Evolutionary conservation across 352 stramenopile genomes (phyloP).

Genomic region (Pythium sp.): DNA sequence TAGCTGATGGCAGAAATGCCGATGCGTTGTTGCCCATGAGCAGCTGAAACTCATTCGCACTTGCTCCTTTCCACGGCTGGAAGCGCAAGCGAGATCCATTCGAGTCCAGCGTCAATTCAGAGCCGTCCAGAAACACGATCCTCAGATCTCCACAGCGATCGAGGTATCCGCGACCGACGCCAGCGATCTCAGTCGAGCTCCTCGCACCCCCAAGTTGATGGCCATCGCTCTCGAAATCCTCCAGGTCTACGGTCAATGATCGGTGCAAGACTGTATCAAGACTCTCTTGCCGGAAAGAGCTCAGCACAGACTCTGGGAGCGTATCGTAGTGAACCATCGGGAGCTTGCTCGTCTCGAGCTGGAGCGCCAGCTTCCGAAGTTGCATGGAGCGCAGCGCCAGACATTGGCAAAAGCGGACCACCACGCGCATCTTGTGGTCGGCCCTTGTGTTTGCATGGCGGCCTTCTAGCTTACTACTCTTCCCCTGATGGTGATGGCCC

Average conservation of each 20-base stretch:
- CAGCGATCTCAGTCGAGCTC: constrained; percentile 29
- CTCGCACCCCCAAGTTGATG: constrained; percentile 4
- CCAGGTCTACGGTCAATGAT: constrained; percentile 10
- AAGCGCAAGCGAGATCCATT: constrained; percentile 47
- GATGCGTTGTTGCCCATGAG: constrained; percentile 30
- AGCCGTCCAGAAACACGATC: constrained; percentile 47
- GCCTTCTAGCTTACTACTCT: neutral
- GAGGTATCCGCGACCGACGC: constrained; percentile 43
- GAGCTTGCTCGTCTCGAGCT: constrained; percentile 28
- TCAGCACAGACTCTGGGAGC: constrained; percentile 40
- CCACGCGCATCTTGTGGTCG: constrained; percentile 17
- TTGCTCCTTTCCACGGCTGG: constrained; percentile 12
- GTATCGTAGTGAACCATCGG: constrained; percentile 56
- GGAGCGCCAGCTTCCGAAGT: constrained; percentile 41
- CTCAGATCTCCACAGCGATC: constrained; percentile 32
- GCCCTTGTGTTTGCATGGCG: neutral
- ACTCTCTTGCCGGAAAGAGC: constrained; percentile 27
- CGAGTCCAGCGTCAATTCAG: constrained; percentile 38
- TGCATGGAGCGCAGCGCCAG: constrained; percentile 49
- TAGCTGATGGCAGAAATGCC: constrained; percentile 34
- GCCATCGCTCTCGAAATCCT: neutral
- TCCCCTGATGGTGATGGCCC: neutral
- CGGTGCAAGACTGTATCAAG: constrained; percentile 15
- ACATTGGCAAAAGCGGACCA: constrained; percentile 54
- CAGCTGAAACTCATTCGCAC: constrained; percentile 40